phyloP scores from a whole-genome alignment of 139 green algal genomes.

The Chlorella sorokiniana region DNA sequence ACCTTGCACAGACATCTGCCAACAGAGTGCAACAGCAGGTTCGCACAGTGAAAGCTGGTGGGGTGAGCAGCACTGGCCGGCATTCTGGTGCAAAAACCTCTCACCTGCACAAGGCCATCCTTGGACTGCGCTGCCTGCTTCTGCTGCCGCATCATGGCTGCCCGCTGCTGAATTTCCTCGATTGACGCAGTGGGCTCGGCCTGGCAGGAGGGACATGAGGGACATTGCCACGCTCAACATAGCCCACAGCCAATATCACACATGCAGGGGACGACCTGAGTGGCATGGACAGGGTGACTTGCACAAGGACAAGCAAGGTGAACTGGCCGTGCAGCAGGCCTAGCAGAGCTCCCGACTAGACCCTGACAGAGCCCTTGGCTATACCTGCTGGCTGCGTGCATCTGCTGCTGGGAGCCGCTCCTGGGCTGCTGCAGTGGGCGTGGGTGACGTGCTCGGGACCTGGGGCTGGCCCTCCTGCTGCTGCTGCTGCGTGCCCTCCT shows the following conservation, averaged over 20 bases:
- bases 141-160: constrained; percentile 9
- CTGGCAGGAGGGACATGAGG: too few relatives aligned
- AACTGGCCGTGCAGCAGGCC: neutral
- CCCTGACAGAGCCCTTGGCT: neutral
- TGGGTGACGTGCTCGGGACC: constrained; percentile 31
- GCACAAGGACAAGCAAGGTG: too few relatives aligned
- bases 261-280: neutral
- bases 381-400: neutral
- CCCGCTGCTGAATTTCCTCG: constrained; percentile 28
- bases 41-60: too few relatives aligned
- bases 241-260: too few relatives aligned
- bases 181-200: neutral
- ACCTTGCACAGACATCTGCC: too few relatives aligned
- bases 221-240: too few relatives aligned
- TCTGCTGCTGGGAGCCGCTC: neutral
- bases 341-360: neutral
- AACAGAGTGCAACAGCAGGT: too few relatives aligned
- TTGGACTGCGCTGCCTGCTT: constrained; percentile 5
- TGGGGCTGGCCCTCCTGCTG: constrained; percentile 19
- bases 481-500: constrained; percentile 26
- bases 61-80: too few relatives aligned
- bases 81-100: neutral
- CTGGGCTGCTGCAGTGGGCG: constrained; percentile 10
- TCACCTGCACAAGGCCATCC: constrained; percentile 28
- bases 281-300: too few relatives aligned